Percentiles rank a stretch among this genome's conserved stretches.
These are phyloP conservation scores for Leccinum fallax DNA, from an alignment of 1,284 basidiomycete genomes.

Conservation along the genomic window DNA sequence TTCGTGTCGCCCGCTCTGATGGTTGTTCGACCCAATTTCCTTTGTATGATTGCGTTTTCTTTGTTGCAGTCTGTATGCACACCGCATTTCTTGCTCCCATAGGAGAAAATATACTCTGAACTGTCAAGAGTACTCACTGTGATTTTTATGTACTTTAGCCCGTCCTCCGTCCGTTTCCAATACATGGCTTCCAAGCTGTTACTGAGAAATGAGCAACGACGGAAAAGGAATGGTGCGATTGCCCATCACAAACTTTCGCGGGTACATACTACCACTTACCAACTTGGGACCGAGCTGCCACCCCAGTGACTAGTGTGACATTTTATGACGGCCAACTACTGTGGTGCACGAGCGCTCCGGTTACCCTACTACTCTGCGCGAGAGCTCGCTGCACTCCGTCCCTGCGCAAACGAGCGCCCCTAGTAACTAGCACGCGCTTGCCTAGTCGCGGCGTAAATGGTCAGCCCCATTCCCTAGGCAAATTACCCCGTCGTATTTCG, in stretches of 20 bases:
- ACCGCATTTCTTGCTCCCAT: conserved; percentile 1
- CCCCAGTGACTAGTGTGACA: no score
- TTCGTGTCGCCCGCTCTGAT: conserved; percentile 6
- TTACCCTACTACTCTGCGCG: no score
- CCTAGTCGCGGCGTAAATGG: no score
- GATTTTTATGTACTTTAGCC: background rate
- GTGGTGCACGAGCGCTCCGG: no score
- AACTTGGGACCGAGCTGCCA: no score
- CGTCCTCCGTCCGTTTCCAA: background rate
- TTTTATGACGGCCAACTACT: no score
- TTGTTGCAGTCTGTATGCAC: conserved; percentile 20
- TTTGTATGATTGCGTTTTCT: conserved; percentile 20
- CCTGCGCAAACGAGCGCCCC: no score
- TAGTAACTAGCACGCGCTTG: no score
- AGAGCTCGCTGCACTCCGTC: no score
- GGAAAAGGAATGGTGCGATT: background rate
- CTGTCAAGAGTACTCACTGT: conserved; percentile 2
- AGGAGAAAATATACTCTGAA: conserved; percentile 13
- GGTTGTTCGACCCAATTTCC: conserved; percentile 6
- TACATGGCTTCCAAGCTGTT: background rate
- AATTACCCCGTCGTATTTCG: no score
- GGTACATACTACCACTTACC: no score
- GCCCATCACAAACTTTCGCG: background rate
- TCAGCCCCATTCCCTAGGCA: no score
- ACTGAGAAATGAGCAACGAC: background rate